These are phyloP conservation scores for Yamadazyma blattariae DNA, from an alignment of 1,139 yeast genomes.

Conservation along the genomic window DNA sequence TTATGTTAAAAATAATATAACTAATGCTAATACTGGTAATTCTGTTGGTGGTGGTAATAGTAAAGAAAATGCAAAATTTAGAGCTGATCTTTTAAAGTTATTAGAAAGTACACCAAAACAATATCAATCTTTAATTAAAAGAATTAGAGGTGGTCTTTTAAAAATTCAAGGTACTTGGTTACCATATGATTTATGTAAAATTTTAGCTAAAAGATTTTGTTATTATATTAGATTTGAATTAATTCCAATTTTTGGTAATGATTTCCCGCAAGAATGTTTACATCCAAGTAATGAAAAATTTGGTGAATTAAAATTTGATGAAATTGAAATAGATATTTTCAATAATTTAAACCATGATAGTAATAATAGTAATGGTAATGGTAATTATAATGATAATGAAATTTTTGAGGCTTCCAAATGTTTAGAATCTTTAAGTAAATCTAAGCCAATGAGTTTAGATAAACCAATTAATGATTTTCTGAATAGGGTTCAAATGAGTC, in stretches of 20 bases:
- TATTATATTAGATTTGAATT: slow-evolving; percentile 73
- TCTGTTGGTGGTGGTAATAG: no score
- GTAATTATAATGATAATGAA: slow-evolving; percentile 23
- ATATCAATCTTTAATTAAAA: slow-evolving; percentile 59
- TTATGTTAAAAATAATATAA: no score
- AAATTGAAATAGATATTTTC: slow-evolving; percentile 1
- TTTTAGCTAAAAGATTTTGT: slow-evolving; percentile 73
- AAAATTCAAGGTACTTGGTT: slow-evolving; percentile 97
- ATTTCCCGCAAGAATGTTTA: slow-evolving; percentile 70
- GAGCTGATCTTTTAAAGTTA: slow-evolving; percentile 74
- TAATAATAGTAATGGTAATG: slow-evolving; percentile 15
- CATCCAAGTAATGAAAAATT: slow-evolving; percentile 64
- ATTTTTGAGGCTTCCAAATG: slow-evolving; percentile 42
- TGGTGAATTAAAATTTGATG: slow-evolving; percentile 49
- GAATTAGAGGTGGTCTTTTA: slow-evolving; percentile 88
- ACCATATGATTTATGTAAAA: slow-evolving; percentile 66
- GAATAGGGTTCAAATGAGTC: not conserved
- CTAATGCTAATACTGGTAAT: no score
- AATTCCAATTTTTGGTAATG: slow-evolving; percentile 76
- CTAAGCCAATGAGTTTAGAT: no score
- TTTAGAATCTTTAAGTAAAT: slow-evolving; percentile 26
- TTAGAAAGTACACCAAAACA: slow-evolving; percentile 71
- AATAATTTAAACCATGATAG: not conserved
- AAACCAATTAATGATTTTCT: no score
- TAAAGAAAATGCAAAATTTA: slow-evolving; percentile 44